Percentiles rank a stretch among this genome's conserved stretches.
Evolutionary conservation across 352 stramenopile genomes (phyloP).

Genomic region (Globisporangium nodosum): DNA sequence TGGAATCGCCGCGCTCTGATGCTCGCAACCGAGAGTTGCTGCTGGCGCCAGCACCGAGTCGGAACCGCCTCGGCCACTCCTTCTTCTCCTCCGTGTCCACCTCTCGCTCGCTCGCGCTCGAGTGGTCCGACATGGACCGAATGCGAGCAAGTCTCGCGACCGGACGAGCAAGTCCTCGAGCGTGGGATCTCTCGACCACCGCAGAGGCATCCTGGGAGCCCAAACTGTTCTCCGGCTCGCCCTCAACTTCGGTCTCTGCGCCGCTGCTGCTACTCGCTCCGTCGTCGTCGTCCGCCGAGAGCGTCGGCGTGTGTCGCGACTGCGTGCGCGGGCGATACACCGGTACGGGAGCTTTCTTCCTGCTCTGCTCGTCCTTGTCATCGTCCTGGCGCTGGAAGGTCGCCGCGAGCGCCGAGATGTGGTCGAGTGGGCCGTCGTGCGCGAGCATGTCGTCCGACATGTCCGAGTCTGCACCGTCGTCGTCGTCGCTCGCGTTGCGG

Average conservation of each 20-base stretch:
- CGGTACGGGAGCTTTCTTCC: slow-evolving; percentile 15
- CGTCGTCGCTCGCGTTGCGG: slow-evolving; percentile 10
- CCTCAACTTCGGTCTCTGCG: slow-evolving; percentile 60
- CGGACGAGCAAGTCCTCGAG: slow-evolving; percentile 2
- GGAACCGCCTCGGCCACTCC: slow-evolving; percentile 20
- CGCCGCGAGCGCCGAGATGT: slow-evolving; percentile 48
- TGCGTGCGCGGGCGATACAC: slow-evolving; percentile 37
- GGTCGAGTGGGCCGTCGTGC: slow-evolving; percentile 40
- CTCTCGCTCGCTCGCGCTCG: slow-evolving; percentile 7
- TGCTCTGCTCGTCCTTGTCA: slow-evolving; percentile 8
- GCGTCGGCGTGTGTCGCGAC: slow-evolving; percentile 25
- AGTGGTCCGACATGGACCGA: slow-evolving; percentile 17
- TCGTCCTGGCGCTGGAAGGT: slow-evolving; percentile 30
- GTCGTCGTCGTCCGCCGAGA: slow-evolving; percentile 18
- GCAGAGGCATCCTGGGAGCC: neutral
- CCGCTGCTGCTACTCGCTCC: slow-evolving; percentile 35
- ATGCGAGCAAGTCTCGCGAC: neutral
- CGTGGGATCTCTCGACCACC: neutral
- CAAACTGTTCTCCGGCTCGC: slow-evolving; percentile 29
- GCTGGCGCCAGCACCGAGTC: slow-evolving; percentile 1
- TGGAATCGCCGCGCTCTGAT: slow-evolving; percentile 5
- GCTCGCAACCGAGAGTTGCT: neutral
- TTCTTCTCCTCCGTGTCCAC: neutral
- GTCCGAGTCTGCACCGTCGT: slow-evolving; percentile 47
- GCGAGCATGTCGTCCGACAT: slow-evolving; percentile 74